A percentile compares a stretch with the other conserved stretches of the same genome.
Conservation (phyloP, 2,329 filamentous ascomycete species). For the Pestalotiopsis fici region DNA sequence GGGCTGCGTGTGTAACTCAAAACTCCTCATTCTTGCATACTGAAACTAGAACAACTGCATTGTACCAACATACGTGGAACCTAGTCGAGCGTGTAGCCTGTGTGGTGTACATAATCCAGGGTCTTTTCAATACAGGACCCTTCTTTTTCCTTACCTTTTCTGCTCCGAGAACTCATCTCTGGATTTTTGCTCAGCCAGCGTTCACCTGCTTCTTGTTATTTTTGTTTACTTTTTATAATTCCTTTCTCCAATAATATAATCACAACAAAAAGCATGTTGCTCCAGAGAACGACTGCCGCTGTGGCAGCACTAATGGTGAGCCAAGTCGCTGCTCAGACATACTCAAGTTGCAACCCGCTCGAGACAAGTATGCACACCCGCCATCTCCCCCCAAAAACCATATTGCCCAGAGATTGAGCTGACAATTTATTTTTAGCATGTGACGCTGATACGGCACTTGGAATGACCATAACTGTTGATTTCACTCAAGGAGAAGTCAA, state of each 20-base stretch:
- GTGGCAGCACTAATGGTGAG: conserved; percentile 21
- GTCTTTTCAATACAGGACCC: background rate
- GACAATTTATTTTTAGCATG: conserved; percentile 51
- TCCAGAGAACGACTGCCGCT: conserved; percentile 18
- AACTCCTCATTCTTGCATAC: conserved; percentile 11
- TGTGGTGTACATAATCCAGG: background rate
- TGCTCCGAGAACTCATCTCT: background rate
- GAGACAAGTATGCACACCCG: conserved; percentile 22
- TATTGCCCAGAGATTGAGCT: background rate
- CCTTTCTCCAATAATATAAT: conserved; percentile 13
- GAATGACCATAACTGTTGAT: conserved; percentile 80
- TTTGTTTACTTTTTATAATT: conserved; percentile 8
- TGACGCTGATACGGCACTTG: conserved; percentile 76
- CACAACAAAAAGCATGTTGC: conserved; percentile 20
- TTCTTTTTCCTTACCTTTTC: background rate
- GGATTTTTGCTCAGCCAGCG: background rate
- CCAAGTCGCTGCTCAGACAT: conserved; percentile 27
- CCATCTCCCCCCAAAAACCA: background rate
- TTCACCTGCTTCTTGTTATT: background rate
- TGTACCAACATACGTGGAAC: background rate
- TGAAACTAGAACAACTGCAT: background rate
- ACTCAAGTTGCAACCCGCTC: conserved; percentile 30
- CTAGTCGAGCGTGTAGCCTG: background rate
- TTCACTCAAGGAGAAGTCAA: conserved; percentile 78
- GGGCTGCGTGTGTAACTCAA: conserved; percentile 12